These are phyloP conservation scores for Globisporangium splendens DNA, from an alignment of 352 stramenopile genomes.

Conservation along the genomic window DNA sequence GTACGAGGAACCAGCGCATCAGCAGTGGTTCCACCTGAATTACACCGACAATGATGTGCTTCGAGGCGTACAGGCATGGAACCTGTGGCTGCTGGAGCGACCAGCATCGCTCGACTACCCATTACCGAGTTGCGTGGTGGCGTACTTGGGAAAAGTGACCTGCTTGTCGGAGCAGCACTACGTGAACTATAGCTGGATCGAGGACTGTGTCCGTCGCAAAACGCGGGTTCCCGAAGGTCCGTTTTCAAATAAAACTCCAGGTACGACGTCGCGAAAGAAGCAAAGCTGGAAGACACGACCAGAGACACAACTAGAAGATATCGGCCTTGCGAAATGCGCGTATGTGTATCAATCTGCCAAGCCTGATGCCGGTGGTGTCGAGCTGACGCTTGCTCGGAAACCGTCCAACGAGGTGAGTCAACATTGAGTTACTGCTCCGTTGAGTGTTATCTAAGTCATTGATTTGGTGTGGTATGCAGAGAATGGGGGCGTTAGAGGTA, in stretches of 20 bases:
- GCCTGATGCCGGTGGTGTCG: constrained; percentile 26
- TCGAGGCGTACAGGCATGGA: constrained; percentile 38
- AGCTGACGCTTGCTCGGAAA: constrained; percentile 49
- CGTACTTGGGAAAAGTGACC: constrained; percentile 45
- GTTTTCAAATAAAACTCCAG: constrained; percentile 25
- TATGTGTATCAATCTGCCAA: constrained; percentile 42
- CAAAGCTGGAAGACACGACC: constrained; percentile 48
- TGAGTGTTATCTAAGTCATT: neutral
- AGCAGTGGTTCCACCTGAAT: constrained; percentile 40
- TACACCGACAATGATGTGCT: constrained; percentile 45
- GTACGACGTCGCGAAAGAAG: constrained; percentile 6
- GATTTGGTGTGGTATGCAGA: constrained; percentile 19
- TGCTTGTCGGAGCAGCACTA: constrained; percentile 52
- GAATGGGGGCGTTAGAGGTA: constrained; percentile 50
- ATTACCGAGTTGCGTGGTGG: constrained; percentile 55
- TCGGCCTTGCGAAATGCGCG: constrained; percentile 36
- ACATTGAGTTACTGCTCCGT: neutral
- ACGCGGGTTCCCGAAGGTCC: constrained; percentile 45
- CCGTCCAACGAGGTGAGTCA: constrained; percentile 36
- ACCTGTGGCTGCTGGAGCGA: constrained; percentile 30
- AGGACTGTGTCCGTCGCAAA: constrained; percentile 68
- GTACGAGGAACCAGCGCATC: constrained; percentile 26
- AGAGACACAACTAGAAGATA: constrained; percentile 45
- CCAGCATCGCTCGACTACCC: constrained; percentile 33
- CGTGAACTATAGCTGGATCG: constrained; percentile 79